Evolutionary conservation across 768 basidiomycete species (phyloP), one percentile per base, ranked within the genome.

Genomic region (Lanmaoa rubissima): DNA sequence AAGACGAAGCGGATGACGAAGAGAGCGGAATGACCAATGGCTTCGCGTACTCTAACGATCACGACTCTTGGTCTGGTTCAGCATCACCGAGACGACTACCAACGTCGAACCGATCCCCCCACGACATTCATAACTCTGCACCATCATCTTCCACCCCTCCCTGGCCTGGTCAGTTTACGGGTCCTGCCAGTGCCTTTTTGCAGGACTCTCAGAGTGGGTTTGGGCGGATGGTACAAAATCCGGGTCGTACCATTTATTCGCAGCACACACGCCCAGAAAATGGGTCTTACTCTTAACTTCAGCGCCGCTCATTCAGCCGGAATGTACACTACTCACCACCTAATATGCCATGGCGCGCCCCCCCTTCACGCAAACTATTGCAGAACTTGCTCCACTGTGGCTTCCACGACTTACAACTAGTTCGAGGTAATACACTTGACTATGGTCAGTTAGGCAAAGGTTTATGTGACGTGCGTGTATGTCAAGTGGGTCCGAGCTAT

Each of bases 161-260:
- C 12, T 72, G 70, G 70, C 66, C 74, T n/a, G 72, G 72, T 42
- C 74, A 71, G 55, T 78, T 76, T 54, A 76, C 78, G 14, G 81
- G 79, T 8, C 79, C 82, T 31, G 77, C 79, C 2, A 82, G 80
- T 51, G 80, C 76, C 3, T 79, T 80, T 53, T 64, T 81, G 40
- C 78, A 76, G 55, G 80, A 78, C 13, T 69, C 81, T 65, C 68
- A 67, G 59, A 53, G 12, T 54, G 5, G 78, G 6, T 79, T 81
- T 64, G 75, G 75, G 41, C 74, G 73, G 52, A 60, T 64, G 61
- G 72, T 43, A 55, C 76, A 78, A 64, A 83, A 82, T 55, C 76
- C 81, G 3, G 84, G 84, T 54, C 82, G 84, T 61, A 86, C 85
- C 32, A 84, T 86, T 59, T 85, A 86, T 68, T 82, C 84, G 44